Evolutionary conservation across 495 filamentous ascomycete species (phyloP).

Genomic region (Talaromyces nanjingensis): DNA sequence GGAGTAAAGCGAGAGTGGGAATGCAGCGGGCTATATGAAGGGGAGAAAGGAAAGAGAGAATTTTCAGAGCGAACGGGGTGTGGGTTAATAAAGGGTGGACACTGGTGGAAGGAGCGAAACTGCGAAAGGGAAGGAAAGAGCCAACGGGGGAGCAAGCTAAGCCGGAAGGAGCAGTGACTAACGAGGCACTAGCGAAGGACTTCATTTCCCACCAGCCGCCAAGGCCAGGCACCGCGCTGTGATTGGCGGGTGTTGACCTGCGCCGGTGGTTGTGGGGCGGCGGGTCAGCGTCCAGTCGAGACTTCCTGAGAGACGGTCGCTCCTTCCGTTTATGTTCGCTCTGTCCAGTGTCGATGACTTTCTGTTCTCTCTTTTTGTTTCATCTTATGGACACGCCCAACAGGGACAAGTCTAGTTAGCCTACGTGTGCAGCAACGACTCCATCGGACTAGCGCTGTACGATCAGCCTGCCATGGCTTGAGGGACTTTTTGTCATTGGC

Average conservation of each 20-base stretch:
- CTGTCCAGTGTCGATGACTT: not conserved
- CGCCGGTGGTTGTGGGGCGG: not conserved
- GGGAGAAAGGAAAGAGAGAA: slow-evolving; percentile 17
- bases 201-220: slow-evolving; percentile 4
- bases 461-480: not conserved
- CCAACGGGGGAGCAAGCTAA: not conserved
- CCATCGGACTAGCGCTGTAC: not conserved
- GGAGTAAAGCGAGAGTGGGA: slow-evolving; percentile 2
- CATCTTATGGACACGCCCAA: not conserved
- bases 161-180: not conserved
- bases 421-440: not conserved
- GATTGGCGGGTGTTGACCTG: not conserved
- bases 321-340: not conserved
- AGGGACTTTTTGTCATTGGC: not conserved
- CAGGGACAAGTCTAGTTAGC: not conserved
- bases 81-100: slow-evolving; percentile 11
- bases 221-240: slow-evolving; percentile 4
- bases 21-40: slow-evolving; percentile 6
- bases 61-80: slow-evolving; percentile 2
- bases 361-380: not conserved
- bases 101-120: not conserved
- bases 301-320: not conserved
- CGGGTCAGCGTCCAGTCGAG: not conserved
- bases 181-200: not conserved
- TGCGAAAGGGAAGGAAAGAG: slow-evolving; percentile 3